phyloP scores from a whole-genome alignment of 2,329 filamentous ascomycete genomes.

The Claviceps africana region DNA sequence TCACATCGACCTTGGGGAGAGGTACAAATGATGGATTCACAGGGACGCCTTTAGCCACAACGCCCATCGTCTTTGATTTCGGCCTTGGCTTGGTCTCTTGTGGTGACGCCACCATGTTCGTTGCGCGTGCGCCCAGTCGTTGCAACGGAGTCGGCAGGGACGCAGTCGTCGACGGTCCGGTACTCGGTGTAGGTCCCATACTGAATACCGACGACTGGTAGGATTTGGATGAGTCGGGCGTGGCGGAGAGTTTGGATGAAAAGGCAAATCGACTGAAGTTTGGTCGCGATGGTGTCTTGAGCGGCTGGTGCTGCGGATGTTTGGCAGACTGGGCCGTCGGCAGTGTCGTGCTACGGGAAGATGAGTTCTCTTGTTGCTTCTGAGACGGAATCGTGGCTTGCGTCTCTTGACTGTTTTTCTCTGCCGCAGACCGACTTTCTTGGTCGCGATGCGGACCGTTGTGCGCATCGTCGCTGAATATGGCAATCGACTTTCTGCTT shows the following conservation, averaged over 20 bases:
- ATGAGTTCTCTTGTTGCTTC: background rate
- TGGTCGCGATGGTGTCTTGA: constrained; percentile 17
- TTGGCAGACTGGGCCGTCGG: constrained; percentile 13
- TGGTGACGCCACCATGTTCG: constrained; percentile 15
- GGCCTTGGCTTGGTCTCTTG: constrained; percentile 16
- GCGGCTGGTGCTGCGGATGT: constrained; percentile 9
- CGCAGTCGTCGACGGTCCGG: constrained; percentile 27
- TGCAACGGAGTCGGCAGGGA: constrained; percentile 38
- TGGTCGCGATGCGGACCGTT: constrained; percentile 9
- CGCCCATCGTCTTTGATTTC: constrained; percentile 11
- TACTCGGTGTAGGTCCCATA: constrained; percentile 23
- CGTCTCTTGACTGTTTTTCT: constrained; percentile 2
- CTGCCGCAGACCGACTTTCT: constrained; percentile 2
- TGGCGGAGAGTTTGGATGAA: constrained; percentile 15
- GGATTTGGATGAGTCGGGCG: constrained; percentile 22
- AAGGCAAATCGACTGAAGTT: constrained; percentile 23
- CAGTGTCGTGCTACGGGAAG: constrained; percentile 11
- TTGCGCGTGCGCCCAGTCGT: constrained; percentile 34
- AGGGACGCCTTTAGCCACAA: constrained; percentile 22
- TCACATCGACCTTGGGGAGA: constrained; percentile 38
- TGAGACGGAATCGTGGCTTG: background rate
- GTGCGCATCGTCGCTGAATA: constrained; percentile 31
- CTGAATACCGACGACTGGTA: constrained; percentile 23
- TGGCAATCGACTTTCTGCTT: constrained; percentile 22
- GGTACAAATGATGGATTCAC: constrained; percentile 42